Evolutionary conservation across 345 rosid species (phyloP), one percentile per base, ranked within the genome.

Genomic region (Hibiscus tridactylites): DNA sequence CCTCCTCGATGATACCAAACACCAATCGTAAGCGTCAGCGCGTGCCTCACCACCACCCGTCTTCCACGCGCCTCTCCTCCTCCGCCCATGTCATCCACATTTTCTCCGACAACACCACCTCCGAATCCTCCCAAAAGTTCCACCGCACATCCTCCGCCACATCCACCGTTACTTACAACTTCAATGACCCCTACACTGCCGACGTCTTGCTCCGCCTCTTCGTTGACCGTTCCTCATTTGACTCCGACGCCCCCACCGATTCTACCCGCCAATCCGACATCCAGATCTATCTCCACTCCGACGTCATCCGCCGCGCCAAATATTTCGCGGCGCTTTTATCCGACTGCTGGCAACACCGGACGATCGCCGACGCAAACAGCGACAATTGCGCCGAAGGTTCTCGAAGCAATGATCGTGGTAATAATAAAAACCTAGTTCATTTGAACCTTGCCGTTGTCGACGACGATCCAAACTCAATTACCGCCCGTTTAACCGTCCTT

Each of bases 311-410:
- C 49, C 87, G 88, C 10, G 81, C 91, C n/a, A 82, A 85, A 69
- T 89, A 84, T 73, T 89, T 89, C 78, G 73, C 81, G 61, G 85
- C 94, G 3, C 85, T 85, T 26, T 79, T 89, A 35, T 89, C 94
- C 42, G 88, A 81, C 29, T 87, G 91, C 3, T 89, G 94, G 94
- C 80, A 78, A 26, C 65, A 68, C 58, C 53, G 70, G 21, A 65
- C 9, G 7, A 64, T 21, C 12, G 10, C 0, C 29, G 24, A 59
- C 6, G 37, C 46, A 1, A 39, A 19, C 29, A 47, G 52, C 26
- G 26, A 44, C 21, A 66, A 58, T 58, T 44, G 37, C 31, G 49
- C 62, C 1, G 12, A 67, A 12, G 76, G 65, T 16, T 24, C 68
- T 37, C 49, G 52, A 6, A 42, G 29, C 19, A 71, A 64, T 53